These are phyloP conservation scores for Gossypium stocksii DNA, from an alignment of 345 rosid genomes.

Conservation along the genomic window DNA sequence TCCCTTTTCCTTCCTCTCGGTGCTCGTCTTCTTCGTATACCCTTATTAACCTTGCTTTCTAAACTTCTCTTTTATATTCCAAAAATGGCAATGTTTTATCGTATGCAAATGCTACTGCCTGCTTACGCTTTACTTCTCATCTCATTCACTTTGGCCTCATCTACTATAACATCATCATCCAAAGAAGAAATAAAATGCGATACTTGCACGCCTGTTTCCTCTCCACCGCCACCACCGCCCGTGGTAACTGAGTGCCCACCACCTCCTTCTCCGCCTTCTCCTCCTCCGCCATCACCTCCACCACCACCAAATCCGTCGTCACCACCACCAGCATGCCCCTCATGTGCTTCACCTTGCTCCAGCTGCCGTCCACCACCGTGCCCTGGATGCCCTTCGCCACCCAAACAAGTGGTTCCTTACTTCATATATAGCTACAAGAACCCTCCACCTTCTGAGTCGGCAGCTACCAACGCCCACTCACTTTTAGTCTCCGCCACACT, in stretches of 20 bases:
- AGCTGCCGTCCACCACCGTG: background rate
- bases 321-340: constrained; percentile 17
- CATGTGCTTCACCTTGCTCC: background rate
- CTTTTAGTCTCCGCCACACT: background rate
- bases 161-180: background rate
- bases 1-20: background rate
- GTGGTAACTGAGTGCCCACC: constrained; percentile 24
- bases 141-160: background rate
- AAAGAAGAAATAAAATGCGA: constrained; percentile 23
- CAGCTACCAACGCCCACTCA: background rate
- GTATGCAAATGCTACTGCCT: background rate
- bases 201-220: constrained; percentile 20
- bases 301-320: constrained; percentile 7
- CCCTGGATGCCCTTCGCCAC: background rate
- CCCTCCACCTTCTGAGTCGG: background rate
- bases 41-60: constrained; percentile 3
- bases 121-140: background rate
- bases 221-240: constrained; percentile 24
- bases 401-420: constrained; percentile 16
- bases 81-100: background rate
- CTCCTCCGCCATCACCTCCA: constrained; percentile 11
- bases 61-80: background rate
- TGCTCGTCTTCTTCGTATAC: constrained; percentile 3
- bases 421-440: constrained; percentile 6
- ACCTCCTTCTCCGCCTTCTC: constrained; percentile 19